Conservation (phyloP, 2,329 filamentous ascomycete species). For the Herpomyces periplanetae region DNA sequence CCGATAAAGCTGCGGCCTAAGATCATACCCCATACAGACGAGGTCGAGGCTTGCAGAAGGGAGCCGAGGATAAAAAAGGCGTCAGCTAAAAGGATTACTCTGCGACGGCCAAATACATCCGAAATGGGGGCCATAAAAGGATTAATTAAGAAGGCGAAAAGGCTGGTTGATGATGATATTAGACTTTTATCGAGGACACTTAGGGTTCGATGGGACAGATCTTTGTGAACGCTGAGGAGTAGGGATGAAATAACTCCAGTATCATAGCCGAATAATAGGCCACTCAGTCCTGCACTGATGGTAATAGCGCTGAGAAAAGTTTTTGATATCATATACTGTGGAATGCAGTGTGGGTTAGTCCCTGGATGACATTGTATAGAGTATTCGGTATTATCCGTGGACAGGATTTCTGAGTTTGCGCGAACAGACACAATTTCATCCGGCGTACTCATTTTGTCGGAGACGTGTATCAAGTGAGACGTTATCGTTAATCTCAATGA, state of each 20-base stretch:
- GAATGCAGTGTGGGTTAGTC: too few species aligned
- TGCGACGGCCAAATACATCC: slow-evolving; percentile 18
- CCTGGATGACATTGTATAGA: too few species aligned
- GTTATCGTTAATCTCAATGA: too few species aligned
- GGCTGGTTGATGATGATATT: slow-evolving; percentile 25
- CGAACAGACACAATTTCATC: too few species aligned
- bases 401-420: too few species aligned
- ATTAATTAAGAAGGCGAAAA: slow-evolving; percentile 21
- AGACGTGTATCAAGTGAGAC: too few species aligned
- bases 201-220: too few species aligned
- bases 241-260: slow-evolving; percentile 11
- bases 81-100: slow-evolving; percentile 21
- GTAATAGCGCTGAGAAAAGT: too few species aligned
- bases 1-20: slow-evolving; percentile 26
- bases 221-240: too few species aligned
- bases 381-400: too few species aligned
- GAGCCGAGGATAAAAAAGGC: slow-evolving; percentile 27
- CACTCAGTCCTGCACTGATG: slow-evolving; percentile 9
- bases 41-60: slow-evolving; percentile 18
- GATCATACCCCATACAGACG: slow-evolving; percentile 21
- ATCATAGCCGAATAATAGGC: slow-evolving; percentile 11
- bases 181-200: slow-evolving; percentile 17
- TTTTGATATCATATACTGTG: too few species aligned
- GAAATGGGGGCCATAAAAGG: slow-evolving; percentile 22
- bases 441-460: too few species aligned